Evolutionary conservation across 768 basidiomycete genomes (phyloP), one percentile per base, ranked within the genome.

Genomic region (Tephrocybe sp.): DNA sequence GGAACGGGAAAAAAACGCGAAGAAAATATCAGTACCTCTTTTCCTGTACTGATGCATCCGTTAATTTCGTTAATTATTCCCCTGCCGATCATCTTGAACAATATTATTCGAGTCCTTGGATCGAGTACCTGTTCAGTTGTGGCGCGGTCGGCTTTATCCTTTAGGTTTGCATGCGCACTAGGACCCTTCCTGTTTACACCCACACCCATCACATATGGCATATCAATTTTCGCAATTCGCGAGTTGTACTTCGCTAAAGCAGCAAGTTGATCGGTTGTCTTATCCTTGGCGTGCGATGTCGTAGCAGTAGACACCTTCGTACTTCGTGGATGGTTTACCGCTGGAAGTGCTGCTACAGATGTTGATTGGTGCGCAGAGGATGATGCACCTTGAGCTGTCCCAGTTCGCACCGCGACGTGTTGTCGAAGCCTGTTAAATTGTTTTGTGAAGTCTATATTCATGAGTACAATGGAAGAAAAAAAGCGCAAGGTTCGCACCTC

Each of bases 71-170:
- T 83, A 12, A 99, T 80, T 13, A 98, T 63, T 0, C 85, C 94
- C 45, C 94, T 76, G 4, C 92, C 90, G 49, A 97, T 90, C 89
- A 98, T 93, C 72, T 97, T 97, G 73, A 93, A 92, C 43, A 99
- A 68, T 31, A 98, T 96, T 33, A 96, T 75, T 43, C 96, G 73
- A 8, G 97, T 99, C n/a, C 97, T 80, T 13, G 92, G 89, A 68
- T 99, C 97, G 33, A 99, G 78, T 2, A 99, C 97, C 63, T 98
- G 97, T 66, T 99, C 97, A 40, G 81, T 92, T 12, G 97, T 99
- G 2, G 97, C 97, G 26, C 97, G 80, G 71, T 99, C 97, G 39
- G 89, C 85, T 68, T 98, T 98, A 69, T 99, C 97, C 70, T 98
- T 98, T 61, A 82, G 69, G 62, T 93, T 93, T 5, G 92, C 90